Evolutionary conservation across 2,329 filamentous ascomycete genomes (phyloP), one percentile per base, ranked within the genome.

Genomic region (Aspergillus sp.): DNA sequence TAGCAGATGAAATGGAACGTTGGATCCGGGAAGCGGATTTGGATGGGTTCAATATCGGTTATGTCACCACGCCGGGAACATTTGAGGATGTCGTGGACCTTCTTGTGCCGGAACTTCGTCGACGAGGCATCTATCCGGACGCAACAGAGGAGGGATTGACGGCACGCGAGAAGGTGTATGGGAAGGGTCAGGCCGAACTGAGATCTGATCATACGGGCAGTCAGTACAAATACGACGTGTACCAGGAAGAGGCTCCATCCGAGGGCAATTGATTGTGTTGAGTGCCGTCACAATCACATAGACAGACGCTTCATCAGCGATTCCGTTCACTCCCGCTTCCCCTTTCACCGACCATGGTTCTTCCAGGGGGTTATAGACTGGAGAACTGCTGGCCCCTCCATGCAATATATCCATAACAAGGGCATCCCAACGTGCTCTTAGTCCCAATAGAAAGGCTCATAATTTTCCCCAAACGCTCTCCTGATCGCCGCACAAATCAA

Each of bases 201-300:
- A 76, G 85, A 38, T 75, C 75, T 60, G 86, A 89, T 68, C 86
- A 89, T 68, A 66, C 76, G 0, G 86, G 85, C 1, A 83, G 79
- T 49, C 70, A 64, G 60, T 89, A 87, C 66, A 86, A 84, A 72
- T 89, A 88, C 62, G 78, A 83, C 63, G 80, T 85, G 2, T 88
- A 87, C 62, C 70, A 80, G 55, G 83, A 87, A 63, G 81, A 85
- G 30, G 41, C 48, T 24, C 54, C 54, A 3, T 56, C 42, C 38
- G 48, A 56, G 42, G 48, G 32, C 13, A 42, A 39, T 3, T 38
- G 32, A 42, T 18, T 26, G 9, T 41, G 47, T 15, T 24, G 11
- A 7, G 17, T 15, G 41, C 7, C 9, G 17, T 24, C 22, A 20
- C 18, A 13, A 13, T 24, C 13, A 20, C 18, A 20, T n/a, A 36